phyloP scores from a whole-genome alignment of 495 filamentous ascomycete species.

The Xylaria longipes region DNA sequence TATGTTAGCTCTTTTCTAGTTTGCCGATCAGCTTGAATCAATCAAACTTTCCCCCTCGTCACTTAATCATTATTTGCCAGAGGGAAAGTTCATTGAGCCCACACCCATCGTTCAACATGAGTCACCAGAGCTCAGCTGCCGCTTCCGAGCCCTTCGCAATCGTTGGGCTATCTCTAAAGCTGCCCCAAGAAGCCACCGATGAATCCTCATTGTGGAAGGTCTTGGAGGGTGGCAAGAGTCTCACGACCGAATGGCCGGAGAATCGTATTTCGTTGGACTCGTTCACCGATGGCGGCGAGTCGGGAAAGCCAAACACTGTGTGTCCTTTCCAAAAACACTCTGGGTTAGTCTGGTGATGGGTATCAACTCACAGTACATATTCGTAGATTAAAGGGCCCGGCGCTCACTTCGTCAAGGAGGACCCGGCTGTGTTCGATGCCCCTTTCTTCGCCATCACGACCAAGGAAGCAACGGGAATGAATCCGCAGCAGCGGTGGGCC shows the following conservation, averaged over 20 bases:
- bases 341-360: not conserved
- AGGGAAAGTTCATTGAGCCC: no score
- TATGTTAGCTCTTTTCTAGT: no score
- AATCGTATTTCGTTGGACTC: not conserved
- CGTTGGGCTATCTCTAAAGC: conserved; percentile 31
- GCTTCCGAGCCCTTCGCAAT: no score
- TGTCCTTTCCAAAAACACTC: not conserved
- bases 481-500: conserved; percentile 39
- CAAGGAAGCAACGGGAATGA: conserved; percentile 51
- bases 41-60: no score
- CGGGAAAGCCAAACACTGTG: not conserved
- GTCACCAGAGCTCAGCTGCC: no score
- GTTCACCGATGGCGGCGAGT: not conserved
- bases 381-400: no score
- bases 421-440: conserved; percentile 50
- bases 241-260: conserved; percentile 18
- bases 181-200: conserved; percentile 44
- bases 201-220: conserved; percentile 39
- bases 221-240: not conserved
- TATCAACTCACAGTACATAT: not conserved
- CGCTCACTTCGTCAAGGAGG: conserved; percentile 39
- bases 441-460: conserved; percentile 60
- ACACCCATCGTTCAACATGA: no score
- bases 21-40: no score
- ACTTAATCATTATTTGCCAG: no score